Conservation (phyloP, 2,329 filamentous ascomycete genomes). For the Diaporthe eres region DNA sequence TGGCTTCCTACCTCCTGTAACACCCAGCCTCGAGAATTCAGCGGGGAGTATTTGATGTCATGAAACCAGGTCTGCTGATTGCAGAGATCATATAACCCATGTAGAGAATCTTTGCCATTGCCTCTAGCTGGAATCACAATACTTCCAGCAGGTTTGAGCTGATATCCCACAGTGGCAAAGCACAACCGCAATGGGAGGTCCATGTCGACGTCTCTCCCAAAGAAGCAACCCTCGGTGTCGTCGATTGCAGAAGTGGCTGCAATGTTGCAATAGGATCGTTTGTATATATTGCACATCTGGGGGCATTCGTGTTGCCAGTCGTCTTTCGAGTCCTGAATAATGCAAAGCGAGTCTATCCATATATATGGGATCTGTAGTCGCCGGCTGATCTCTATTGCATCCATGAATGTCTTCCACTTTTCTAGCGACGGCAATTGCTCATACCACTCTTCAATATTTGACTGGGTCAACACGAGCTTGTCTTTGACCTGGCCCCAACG, state of each 20-base stretch:
- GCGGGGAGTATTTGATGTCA: not conserved
- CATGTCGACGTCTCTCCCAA: constrained; percentile 7
- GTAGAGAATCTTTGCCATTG: not conserved
- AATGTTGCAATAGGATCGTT: constrained; percentile 13
- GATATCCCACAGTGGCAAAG: not conserved
- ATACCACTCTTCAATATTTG: not conserved
- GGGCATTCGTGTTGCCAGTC: constrained; percentile 16
- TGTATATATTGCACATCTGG: constrained; percentile 21
- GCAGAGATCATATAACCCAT: constrained; percentile 17
- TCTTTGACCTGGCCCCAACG: constrained; percentile 18
- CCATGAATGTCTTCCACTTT: constrained; percentile 12
- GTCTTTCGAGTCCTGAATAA: constrained; percentile 5
- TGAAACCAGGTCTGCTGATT: not conserved
- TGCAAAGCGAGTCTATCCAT: not conserved
- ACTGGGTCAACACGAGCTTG: not conserved
- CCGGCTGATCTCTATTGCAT: constrained; percentile 1
- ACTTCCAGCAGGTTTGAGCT: not conserved
- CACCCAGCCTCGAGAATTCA: constrained; percentile 5
- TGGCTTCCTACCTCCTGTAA: constrained; percentile 13
- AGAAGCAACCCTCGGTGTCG: constrained; percentile 19
- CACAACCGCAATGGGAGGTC: constrained; percentile 10
- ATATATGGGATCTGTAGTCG: constrained; percentile 2
- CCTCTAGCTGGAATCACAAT: not conserved
- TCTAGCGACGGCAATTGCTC: not conserved
- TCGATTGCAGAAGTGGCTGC: constrained; percentile 14